phyloP scores from a whole-genome alignment of 768 basidiomycete genomes.

The Suillus weaverae region DNA sequence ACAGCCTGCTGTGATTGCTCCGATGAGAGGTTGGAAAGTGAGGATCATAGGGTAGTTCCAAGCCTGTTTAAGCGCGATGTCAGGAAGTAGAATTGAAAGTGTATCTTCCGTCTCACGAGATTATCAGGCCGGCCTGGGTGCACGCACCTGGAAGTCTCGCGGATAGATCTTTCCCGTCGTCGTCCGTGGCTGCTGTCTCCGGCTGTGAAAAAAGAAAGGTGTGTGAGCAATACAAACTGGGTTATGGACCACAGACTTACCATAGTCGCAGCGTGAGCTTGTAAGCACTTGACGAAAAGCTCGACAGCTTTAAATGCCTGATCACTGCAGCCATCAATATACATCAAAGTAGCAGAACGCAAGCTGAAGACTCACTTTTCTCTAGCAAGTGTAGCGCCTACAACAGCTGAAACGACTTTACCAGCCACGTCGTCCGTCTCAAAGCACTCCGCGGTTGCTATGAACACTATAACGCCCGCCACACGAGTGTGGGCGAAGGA shows the following conservation, averaged over 20 bases:
- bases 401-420: slow-evolving; percentile 86
- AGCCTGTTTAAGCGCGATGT: slow-evolving; percentile 50
- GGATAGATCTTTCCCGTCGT: slow-evolving; percentile 28
- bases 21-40: slow-evolving; percentile 56
- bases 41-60: slow-evolving; percentile 69
- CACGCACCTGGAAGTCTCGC: slow-evolving; percentile 31
- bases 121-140: slow-evolving; percentile 42
- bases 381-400: slow-evolving; percentile 79
- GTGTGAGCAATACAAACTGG: background rate
- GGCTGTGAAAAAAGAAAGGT: slow-evolving; percentile 45
- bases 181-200: slow-evolving; percentile 48
- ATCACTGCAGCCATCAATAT: slow-evolving; percentile 53
- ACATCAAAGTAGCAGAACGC: background rate
- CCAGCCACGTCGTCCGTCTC: slow-evolving; percentile 85
- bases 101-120: too few relatives aligned
- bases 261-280: slow-evolving; percentile 79
- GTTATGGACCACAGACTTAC: slow-evolving; percentile 42
- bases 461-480: slow-evolving; percentile 93
- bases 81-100: too few relatives aligned
- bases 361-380: slow-evolving; percentile 68
- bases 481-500: slow-evolving; percentile 90
- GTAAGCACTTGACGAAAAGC: slow-evolving; percentile 81
- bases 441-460: slow-evolving; percentile 90
- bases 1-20: slow-evolving; percentile 76
- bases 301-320: slow-evolving; percentile 95